A percentile compares a stretch with the other conserved stretches of the same genome.
phyloP scores from a whole-genome alignment of 169 alveolate species.

The Perkinsus olseni region DNA sequence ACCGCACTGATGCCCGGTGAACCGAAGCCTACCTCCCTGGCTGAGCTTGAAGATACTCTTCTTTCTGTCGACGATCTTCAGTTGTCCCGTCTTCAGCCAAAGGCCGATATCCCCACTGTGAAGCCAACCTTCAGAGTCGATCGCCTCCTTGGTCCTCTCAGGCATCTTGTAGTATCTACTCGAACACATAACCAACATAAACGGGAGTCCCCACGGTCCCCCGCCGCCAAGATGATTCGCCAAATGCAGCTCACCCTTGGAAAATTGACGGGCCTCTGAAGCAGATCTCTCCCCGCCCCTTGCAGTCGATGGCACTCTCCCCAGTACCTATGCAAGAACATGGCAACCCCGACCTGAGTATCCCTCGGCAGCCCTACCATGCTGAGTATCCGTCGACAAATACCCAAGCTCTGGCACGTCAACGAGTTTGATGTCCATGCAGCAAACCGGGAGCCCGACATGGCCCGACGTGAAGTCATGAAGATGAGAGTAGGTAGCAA shows the following conservation, averaged over 20 bases:
- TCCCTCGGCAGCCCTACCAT: no score
- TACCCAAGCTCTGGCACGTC: background rate
- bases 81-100: background rate
- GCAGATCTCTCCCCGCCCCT: background rate
- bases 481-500: background rate
- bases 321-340: background rate
- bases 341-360: no score
- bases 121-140: constrained; percentile 81
- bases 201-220: no score
- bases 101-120: constrained; percentile 86
- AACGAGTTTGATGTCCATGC: background rate
- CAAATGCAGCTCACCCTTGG: background rate
- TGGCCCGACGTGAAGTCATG: background rate
- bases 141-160: constrained; percentile 56
- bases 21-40: background rate
- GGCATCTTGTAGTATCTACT: constrained; percentile 27
- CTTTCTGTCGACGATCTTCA: constrained; percentile 77
- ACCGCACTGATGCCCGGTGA: background rate
- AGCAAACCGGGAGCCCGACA: background rate
- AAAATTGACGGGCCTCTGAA: background rate
- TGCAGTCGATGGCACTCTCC: background rate
- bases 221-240: no score
- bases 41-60: constrained; percentile 68
- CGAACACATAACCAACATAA: background rate
- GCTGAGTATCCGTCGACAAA: background rate